A percentile compares a stretch with the other conserved stretches of the same genome.
Evolutionary conservation across 345 rosid species (phyloP).

Genomic region (Sapria himalayana): DNA sequence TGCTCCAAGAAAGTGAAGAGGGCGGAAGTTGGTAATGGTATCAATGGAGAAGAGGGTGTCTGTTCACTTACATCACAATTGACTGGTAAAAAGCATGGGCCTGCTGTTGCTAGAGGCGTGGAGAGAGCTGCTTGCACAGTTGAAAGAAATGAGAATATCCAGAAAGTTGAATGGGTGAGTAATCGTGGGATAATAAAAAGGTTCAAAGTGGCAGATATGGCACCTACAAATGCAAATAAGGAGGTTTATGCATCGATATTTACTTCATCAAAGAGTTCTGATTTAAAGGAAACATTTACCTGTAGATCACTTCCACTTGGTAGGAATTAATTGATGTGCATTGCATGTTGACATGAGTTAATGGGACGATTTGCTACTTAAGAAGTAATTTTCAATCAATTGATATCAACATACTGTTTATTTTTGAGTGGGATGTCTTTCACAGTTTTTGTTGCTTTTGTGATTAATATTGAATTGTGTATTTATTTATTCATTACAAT

Average conservation of each 20-base stretch:
- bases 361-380: not conserved
- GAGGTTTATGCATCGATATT: conserved; percentile 81
- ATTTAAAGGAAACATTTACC: conserved; percentile 56
- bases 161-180: conserved; percentile 11
- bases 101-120: conserved; percentile 14
- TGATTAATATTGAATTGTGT: too few species aligned
- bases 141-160: conserved; percentile 26
- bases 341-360: conserved; percentile 5
- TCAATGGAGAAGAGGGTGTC: conserved; percentile 9
- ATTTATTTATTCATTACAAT: too few species aligned
- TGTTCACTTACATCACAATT: conserved; percentile 5
- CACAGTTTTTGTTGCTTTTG: too few species aligned
- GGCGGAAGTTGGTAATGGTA: conserved; percentile 11
- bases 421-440: too few species aligned
- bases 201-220: conserved; percentile 40
- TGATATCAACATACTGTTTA: not conserved
- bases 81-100: conserved; percentile 26
- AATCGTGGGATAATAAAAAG: conserved; percentile 25
- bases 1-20: conserved; percentile 38
- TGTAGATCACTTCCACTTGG: conserved; percentile 82
- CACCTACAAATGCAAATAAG: conserved; percentile 64
- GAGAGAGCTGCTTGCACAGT: conserved; percentile 16
- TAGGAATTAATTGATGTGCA: conserved; percentile 32
- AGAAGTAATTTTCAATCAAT: not conserved
- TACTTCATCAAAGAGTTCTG: conserved; percentile 48